phyloP scores from a whole-genome alignment of 2,329 filamentous ascomycete genomes.

The Tolypocladium guangdongense region DNA sequence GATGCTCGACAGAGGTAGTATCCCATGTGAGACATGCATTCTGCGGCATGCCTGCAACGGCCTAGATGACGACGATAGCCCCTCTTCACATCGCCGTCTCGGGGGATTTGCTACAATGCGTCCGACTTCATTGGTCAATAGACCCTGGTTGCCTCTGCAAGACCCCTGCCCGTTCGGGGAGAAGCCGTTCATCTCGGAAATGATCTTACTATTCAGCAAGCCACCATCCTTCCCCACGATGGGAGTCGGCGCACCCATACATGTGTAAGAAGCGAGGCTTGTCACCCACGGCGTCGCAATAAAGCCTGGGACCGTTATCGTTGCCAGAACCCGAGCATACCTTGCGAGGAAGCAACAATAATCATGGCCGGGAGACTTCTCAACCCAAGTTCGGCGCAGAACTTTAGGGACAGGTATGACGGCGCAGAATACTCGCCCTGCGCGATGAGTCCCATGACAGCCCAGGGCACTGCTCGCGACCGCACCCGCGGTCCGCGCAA shows the following conservation, averaged over 20 bases:
- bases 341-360: neutral
- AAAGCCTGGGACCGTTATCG: neutral
- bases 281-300: neutral
- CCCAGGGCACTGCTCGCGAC: conserved; percentile 2
- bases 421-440: neutral
- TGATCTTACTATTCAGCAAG: conserved; percentile 1
- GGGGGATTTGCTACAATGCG: neutral
- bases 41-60: neutral
- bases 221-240: too few relatives aligned
- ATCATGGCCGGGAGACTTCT: conserved; percentile 4
- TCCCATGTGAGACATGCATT: neutral
- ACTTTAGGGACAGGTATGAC: neutral
- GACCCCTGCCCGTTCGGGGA: neutral
- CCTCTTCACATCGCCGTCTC: too few relatives aligned
- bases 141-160: neutral
- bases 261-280: neutral
- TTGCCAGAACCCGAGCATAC: neutral
- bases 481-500: conserved; percentile 24
- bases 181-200: neutral
- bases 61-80: neutral
- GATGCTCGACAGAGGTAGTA: too few relatives aligned
- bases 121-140: neutral
- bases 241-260: neutral
- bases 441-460: conserved; percentile 5
- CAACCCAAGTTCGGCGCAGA: conserved; percentile 6